These are phyloP conservation scores for Coprinopsis sp. DNA, from an alignment of 768 basidiomycete genomes.

Conservation along the genomic window DNA sequence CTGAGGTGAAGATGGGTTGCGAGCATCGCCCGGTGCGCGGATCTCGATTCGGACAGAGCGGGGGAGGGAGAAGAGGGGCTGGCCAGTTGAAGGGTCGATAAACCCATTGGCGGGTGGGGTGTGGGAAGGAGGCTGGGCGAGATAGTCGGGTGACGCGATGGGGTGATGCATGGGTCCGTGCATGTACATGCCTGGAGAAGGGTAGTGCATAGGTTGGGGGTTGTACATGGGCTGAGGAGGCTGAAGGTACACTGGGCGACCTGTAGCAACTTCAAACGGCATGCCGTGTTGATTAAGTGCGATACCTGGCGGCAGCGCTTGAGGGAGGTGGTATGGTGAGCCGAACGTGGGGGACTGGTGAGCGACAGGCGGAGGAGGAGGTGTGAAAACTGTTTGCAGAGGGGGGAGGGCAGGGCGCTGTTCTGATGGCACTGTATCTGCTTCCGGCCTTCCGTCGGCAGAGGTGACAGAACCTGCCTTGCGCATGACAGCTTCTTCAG, in stretches of 20 bases:
- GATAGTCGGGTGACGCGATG: slow-evolving; percentile 59
- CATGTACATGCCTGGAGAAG: slow-evolving; percentile 37
- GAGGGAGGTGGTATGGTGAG: slow-evolving; percentile 62
- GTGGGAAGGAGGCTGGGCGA: slow-evolving; percentile 46
- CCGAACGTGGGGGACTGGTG: slow-evolving; percentile 55
- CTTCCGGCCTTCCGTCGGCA: slow-evolving; percentile 5
- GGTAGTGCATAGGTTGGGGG: slow-evolving; percentile 58
- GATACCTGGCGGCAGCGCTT: slow-evolving; percentile 67
- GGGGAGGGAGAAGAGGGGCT: slow-evolving; percentile 71
- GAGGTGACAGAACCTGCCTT: slow-evolving; percentile 19
- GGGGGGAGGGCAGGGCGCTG: slow-evolving; percentile 35
- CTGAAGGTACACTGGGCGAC: slow-evolving; percentile 72
- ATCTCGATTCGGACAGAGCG: slow-evolving; percentile 73
- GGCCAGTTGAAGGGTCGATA: slow-evolving; percentile 60
- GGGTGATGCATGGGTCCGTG: slow-evolving; percentile 63
- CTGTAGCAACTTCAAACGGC: slow-evolving; percentile 79
- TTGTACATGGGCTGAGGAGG: slow-evolving; percentile 58
- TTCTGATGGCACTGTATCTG: slow-evolving; percentile 10
- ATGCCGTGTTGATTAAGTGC: slow-evolving; percentile 71
- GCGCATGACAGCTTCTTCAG: slow-evolving; percentile 46
- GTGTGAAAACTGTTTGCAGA: slow-evolving; percentile 40
- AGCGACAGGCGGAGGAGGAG: slow-evolving; percentile 29
- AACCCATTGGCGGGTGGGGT: slow-evolving; percentile 61
- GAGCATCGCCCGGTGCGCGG: slow-evolving; percentile 49
- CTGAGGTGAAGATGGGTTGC: slow-evolving; percentile 19